These are phyloP conservation scores for Ramaria sp. DNA, from an alignment of 768 basidiomycete species.

Conservation along the genomic window DNA sequence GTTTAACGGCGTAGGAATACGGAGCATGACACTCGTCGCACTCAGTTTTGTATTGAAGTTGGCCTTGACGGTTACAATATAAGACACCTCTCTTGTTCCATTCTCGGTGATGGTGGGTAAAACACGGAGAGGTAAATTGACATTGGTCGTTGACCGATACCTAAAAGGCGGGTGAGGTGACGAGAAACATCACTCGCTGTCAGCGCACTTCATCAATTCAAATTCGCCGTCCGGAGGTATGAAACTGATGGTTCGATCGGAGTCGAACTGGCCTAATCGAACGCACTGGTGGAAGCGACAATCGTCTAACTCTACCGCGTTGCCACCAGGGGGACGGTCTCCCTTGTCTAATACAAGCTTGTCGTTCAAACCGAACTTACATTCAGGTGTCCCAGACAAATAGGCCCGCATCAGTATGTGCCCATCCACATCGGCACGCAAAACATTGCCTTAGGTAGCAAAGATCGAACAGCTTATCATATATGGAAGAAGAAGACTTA, in stretches of 20 bases:
- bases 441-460: constrained; percentile 51
- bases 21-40: constrained; percentile 83
- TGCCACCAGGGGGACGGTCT: constrained; percentile 34
- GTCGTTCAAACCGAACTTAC: constrained; percentile 98
- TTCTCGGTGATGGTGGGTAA: constrained; percentile 90
- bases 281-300: constrained; percentile 99
- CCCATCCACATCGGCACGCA: constrained; percentile 96
- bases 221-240: constrained; percentile 98
- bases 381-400: constrained; percentile 92
- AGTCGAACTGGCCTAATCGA: constrained; percentile 87
- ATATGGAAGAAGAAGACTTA: constrained; percentile 16
- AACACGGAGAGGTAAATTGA: constrained; percentile 85
- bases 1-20: constrained; percentile 94
- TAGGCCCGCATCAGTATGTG: constrained; percentile 98
- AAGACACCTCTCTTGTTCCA: constrained; percentile 85
- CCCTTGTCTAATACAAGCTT: constrained; percentile 94
- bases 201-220: constrained; percentile 86
- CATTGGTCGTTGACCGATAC: constrained; percentile 92
- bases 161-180: constrained; percentile 29
- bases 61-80: constrained; percentile 77
- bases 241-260: constrained; percentile 89
- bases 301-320: constrained; percentile 90
- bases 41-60: constrained; percentile 88
- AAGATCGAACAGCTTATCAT: neutral
- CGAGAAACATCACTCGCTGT: neutral